Conservation (phyloP, 2,329 filamentous ascomycete species). For the Calonectria fujianensis region DNA sequence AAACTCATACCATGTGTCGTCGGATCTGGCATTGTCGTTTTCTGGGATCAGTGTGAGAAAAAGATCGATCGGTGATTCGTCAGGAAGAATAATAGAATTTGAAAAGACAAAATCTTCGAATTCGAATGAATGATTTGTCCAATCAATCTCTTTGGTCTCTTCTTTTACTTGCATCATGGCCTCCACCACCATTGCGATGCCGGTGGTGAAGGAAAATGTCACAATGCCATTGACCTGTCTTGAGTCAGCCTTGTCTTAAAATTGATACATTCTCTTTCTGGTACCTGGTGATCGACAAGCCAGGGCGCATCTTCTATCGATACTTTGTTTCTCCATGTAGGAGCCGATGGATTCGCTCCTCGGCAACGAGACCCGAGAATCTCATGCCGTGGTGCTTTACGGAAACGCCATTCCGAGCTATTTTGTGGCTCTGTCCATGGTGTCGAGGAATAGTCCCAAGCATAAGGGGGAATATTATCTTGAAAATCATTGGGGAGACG, state of each 20-base stretch:
- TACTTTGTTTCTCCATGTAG: slow-evolving; percentile 53
- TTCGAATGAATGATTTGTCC: slow-evolving; percentile 46
- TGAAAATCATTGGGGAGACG: slow-evolving; percentile 50
- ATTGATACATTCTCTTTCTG: neutral
- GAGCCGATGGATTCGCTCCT: slow-evolving; percentile 52
- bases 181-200: slow-evolving; percentile 52
- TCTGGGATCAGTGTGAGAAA: slow-evolving; percentile 49
- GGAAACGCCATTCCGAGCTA: slow-evolving; percentile 51
- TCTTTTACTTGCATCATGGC: slow-evolving; percentile 52
- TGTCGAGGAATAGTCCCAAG: slow-evolving; percentile 52
- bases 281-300: slow-evolving; percentile 53
- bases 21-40: slow-evolving; percentile 44
- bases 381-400: slow-evolving; percentile 50
- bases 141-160: slow-evolving; percentile 48
- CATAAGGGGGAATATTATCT: slow-evolving; percentile 49
- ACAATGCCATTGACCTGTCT: slow-evolving; percentile 50
- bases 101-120: slow-evolving; percentile 52
- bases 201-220: slow-evolving; percentile 50
- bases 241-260: slow-evolving; percentile 21
- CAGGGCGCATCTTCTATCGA: slow-evolving; percentile 52
- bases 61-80: slow-evolving; percentile 47
- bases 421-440: slow-evolving; percentile 50
- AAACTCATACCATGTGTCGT: slow-evolving; percentile 50
- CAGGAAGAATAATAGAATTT: slow-evolving; percentile 52
- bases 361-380: slow-evolving; percentile 50